A percentile compares a stretch with the other conserved stretches of the same genome.
Conservation (phyloP, 2,329 filamentous ascomycete species). For the Stagonosporopsis tanaceti region DNA sequence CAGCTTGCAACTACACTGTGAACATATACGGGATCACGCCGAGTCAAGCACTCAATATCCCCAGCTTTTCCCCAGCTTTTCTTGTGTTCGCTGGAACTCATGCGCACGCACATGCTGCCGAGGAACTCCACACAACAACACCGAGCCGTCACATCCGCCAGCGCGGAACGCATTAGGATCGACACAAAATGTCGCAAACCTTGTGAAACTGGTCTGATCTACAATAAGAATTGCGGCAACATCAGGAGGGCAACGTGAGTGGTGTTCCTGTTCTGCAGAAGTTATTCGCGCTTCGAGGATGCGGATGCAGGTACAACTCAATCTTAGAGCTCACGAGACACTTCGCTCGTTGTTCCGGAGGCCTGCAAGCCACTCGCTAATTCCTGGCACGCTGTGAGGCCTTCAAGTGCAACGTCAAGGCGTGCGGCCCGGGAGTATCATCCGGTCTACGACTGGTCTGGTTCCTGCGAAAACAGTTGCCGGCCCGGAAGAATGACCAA, state of each 20-base stretch:
- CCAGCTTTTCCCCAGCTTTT: conserved; percentile 17
- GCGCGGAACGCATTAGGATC: conserved; percentile 12
- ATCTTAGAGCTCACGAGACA: conserved; percentile 8
- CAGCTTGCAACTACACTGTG: not conserved
- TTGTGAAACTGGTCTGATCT: not conserved
- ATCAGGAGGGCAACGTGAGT: not conserved
- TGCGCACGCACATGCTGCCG: conserved; percentile 37
- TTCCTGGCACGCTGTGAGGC: not conserved
- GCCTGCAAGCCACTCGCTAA: conserved; percentile 10
- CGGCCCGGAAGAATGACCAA: conserved; percentile 31
- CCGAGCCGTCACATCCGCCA: conserved; percentile 28
- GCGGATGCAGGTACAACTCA: conserved; percentile 10
- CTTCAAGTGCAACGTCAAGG: conserved; percentile 22
- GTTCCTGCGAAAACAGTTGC: conserved; percentile 23
- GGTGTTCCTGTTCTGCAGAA: not conserved
- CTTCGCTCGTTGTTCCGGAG: not conserved
- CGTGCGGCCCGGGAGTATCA: conserved; percentile 22
- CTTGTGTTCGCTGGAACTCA: conserved; percentile 1
- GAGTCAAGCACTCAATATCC: not conserved
- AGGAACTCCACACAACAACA: conserved; percentile 25
- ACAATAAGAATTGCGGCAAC: not conserved
- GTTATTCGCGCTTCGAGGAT: not conserved
- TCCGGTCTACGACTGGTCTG: conserved; percentile 24
- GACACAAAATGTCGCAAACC: conserved; percentile 19
- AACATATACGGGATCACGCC: not conserved